Evolutionary conservation across 2,329 filamentous ascomycete genomes (phyloP).

Genomic region (Alternaria gansuensis): DNA sequence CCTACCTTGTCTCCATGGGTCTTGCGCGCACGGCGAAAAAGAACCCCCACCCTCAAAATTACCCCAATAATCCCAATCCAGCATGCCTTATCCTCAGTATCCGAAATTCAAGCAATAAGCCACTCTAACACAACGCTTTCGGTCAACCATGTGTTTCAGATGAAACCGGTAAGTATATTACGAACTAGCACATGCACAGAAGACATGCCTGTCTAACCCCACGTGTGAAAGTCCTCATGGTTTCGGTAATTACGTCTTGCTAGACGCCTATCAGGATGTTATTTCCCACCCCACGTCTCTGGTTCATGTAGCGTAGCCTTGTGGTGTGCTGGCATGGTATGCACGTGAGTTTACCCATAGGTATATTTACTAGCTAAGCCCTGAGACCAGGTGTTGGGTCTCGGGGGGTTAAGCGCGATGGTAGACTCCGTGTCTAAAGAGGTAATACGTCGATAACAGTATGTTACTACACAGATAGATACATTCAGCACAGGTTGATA

Average conservation of each 20-base stretch:
- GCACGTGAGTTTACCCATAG: not conserved
- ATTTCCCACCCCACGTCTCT: not conserved
- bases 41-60: too few relatives aligned
- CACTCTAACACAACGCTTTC: not conserved
- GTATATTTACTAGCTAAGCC: not conserved
- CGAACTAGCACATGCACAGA: not conserved
- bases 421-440: too few relatives aligned
- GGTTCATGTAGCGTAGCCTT: not conserved
- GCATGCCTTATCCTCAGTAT: not conserved
- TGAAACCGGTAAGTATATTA: not conserved
- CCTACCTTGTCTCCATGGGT: too few relatives aligned
- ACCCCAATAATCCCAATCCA: not conserved
- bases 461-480: not conserved
- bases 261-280: not conserved
- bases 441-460: not conserved
- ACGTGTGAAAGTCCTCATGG: not conserved
- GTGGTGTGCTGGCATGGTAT: not conserved
- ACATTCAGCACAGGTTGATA: not conserved
- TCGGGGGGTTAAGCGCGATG: not conserved
- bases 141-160: not conserved
- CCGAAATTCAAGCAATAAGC: not conserved
- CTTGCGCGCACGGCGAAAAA: too few relatives aligned
- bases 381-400: not conserved
- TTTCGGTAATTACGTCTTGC: not conserved
- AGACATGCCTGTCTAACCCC: not conserved